These are phyloP conservation scores for Mucor racemosus DNA, from an alignment of 371 early-diverging fungal genomes.

Conservation along the genomic window DNA sequence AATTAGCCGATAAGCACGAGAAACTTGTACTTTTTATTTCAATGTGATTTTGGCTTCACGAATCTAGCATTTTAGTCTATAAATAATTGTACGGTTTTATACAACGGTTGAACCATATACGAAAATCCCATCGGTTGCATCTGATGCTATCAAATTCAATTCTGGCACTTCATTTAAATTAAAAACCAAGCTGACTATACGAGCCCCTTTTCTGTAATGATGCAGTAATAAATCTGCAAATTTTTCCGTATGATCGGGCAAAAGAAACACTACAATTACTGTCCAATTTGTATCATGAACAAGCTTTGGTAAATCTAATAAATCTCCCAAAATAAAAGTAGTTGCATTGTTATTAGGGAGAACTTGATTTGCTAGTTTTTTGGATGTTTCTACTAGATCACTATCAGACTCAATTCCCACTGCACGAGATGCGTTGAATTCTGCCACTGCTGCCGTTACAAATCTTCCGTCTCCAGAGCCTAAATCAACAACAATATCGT, in stretches of 20 bases:
- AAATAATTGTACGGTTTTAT: constrained; percentile 1
- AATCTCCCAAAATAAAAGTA: constrained; percentile 55
- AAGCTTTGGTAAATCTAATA: constrained; percentile 41
- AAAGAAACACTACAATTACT: constrained; percentile 59
- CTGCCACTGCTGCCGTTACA: constrained; percentile 58
- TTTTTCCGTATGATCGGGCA: constrained; percentile 64
- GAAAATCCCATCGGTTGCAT: constrained; percentile 61
- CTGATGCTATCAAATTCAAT: constrained; percentile 43
- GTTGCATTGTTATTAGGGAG: constrained; percentile 19
- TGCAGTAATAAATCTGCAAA: constrained; percentile 56
- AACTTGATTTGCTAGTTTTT: constrained; percentile 42
- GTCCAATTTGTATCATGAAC: constrained; percentile 48
- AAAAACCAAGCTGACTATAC: constrained; percentile 63
- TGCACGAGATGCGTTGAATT: constrained; percentile 51
- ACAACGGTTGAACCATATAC: constrained; percentile 37
- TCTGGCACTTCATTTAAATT: constrained; percentile 61
- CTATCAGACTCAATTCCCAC: constrained; percentile 64
- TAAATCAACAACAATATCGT: constrained; percentile 62
- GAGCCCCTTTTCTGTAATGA: constrained; percentile 57
- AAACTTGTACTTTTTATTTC: background rate
- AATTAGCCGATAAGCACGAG: constrained; percentile 21
- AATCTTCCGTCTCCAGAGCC: constrained; percentile 73
- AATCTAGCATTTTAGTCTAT: background rate
- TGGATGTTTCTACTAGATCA: constrained; percentile 50
- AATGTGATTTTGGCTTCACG: background rate